Evolutionary conservation across 352 stramenopile genomes (phyloP), one percentile per base, ranked within the genome.

Genomic region (Pythium grandisporangium): DNA sequence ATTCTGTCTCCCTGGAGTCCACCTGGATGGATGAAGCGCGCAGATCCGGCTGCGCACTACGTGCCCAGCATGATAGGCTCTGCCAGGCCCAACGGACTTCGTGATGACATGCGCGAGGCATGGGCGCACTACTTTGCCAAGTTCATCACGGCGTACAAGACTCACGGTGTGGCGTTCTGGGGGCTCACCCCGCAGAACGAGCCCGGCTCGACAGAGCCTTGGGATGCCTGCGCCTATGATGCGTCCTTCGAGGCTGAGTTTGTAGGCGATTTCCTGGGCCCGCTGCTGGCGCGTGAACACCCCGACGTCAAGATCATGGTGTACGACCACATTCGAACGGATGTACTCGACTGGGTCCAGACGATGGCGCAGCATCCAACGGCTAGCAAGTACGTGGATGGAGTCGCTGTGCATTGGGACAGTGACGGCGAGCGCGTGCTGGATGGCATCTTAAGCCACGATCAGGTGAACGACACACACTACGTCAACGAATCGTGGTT

Each of bases 111-210:
- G 16, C 68, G 80, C 4, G 47, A 61, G 16, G 61, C 84, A 1
- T 96, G 81, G 84, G 89, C 88, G 2, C 49, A 88, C 7, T 97
- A 96, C 59, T 95, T 96, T 58, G 91, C 81, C 46, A 91, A 90
- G 52, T 97, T 95, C 42, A 92, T 97, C 39, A 65, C 62, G 20
- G 88, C 84, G 16, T 97, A 97, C 67, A 89, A 93, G 51, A 50
- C 71, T 5, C 60, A 86, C 21, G 78, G 72, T 5, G 71, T 96
- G 14, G 13, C 58, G 10, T 89, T 97, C 41, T 97, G 85, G 85
- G 84, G 79, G 3, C 52, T 96, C 26, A 90, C 85, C 12, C 74
- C 85, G 5, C 88, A 97, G 53, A 97, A 97, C 52, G 88, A 97
- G 45, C 83, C 87, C 5, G 66, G 95, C 48, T 80, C 75, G 47